These are phyloP conservation scores for Nannochloris sp. DNA, from an alignment of 139 green algal genomes.

Conservation along the genomic window DNA sequence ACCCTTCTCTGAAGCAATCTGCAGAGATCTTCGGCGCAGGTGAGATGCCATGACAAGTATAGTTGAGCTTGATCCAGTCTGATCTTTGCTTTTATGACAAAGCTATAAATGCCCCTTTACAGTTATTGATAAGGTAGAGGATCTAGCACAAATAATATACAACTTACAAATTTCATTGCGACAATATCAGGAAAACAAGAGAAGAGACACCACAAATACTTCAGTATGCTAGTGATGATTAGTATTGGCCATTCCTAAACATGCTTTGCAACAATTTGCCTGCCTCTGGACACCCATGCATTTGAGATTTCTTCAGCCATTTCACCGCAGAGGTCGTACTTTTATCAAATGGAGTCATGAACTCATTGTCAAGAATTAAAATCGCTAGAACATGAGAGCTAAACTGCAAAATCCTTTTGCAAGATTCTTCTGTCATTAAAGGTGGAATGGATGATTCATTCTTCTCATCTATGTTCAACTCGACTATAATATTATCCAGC, in stretches of 20 bases:
- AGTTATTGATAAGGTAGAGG: background rate
- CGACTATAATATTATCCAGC: background rate
- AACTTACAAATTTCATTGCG: background rate
- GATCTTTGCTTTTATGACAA: too few species aligned
- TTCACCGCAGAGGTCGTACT: conserved; percentile 5
- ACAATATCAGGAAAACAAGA: background rate
- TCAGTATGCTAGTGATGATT: background rate
- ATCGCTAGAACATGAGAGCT: background rate
- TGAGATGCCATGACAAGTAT: too few species aligned
- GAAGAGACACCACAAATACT: background rate
- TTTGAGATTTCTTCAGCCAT: conserved; percentile 1
- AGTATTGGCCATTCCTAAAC: conserved; percentile 11
- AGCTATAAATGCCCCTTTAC: background rate
- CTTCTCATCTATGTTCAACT: background rate
- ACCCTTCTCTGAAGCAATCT: too few species aligned
- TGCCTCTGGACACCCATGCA: conserved; percentile 6
- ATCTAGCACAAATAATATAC: background rate
- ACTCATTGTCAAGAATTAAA: conserved; percentile 7
- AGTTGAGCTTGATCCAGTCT: too few species aligned
- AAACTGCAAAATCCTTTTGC: background rate
- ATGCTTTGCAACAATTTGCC: conserved; percentile 2
- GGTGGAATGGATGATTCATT: background rate
- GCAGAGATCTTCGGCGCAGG: too few species aligned
- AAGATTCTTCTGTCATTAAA: background rate
- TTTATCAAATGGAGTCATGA: background rate